phyloP scores from a whole-genome alignment of 495 filamentous ascomycete genomes.

The Xanthoparmelia taractica region DNA sequence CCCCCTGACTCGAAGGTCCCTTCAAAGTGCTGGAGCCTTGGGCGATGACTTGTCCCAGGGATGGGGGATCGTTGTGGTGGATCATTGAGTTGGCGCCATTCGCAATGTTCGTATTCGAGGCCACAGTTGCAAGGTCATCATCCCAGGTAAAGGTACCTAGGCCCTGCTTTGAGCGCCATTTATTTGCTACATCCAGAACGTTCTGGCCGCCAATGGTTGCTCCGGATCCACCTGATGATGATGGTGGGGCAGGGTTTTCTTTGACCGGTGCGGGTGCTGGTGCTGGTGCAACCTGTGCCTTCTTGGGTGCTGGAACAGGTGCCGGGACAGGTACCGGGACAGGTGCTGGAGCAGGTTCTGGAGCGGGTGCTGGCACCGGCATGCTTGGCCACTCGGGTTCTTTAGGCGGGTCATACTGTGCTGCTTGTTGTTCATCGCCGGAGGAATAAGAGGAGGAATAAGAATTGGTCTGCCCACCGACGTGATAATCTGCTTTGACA shows the following conservation, averaged over 20 bases:
- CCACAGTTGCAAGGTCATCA: neutral
- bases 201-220: constrained; percentile 11
- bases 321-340: neutral
- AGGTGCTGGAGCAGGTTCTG: neutral
- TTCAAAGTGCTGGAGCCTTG: neutral
- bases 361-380: neutral
- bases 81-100: constrained; percentile 3
- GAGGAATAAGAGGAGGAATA: too few relatives aligned
- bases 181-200: neutral
- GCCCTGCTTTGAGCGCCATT: neutral
- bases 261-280: neutral
- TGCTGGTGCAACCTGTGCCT: neutral
- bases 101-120: neutral
- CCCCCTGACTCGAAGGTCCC: neutral
- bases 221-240: constrained; percentile 10
- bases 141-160: constrained; percentile 2
- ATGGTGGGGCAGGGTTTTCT: neutral
- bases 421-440: too few relatives aligned
- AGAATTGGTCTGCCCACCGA: neutral
- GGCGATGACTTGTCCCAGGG: constrained; percentile 21
- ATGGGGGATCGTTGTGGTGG: constrained; percentile 8
- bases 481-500: constrained; percentile 3
- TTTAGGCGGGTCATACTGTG: neutral
- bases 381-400: neutral
- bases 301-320: neutral